Conservation (phyloP, 257 asterid genomes). For the Solanum chmielewskii region DNA sequence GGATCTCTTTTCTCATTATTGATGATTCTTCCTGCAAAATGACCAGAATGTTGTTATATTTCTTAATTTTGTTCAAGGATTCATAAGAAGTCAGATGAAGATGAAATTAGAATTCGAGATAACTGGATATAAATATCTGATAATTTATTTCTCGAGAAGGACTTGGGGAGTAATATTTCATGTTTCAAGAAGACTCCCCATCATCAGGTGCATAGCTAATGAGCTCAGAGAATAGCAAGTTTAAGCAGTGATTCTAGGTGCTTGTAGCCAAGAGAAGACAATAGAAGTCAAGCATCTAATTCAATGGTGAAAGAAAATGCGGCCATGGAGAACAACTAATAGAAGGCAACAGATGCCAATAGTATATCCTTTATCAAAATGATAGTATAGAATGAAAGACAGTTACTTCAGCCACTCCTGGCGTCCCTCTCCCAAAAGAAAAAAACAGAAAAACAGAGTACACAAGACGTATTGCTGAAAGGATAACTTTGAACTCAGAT, state of each 20-base stretch:
- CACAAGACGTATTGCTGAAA: background rate
- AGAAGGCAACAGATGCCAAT: background rate
- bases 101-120: background rate
- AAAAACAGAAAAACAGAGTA: background rate
- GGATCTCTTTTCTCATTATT: slow-evolving; percentile 79
- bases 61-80: background rate
- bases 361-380: background rate
- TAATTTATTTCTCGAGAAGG: background rate
- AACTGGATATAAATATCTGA: background rate
- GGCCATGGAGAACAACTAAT: background rate
- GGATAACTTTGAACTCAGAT: background rate
- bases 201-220: background rate
- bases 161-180: background rate
- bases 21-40: slow-evolving; percentile 72
- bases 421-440: background rate
- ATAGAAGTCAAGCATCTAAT: background rate
- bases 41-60: background rate
- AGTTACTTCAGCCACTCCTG: background rate
- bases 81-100: background rate
- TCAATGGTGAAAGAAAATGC: background rate
- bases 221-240: background rate
- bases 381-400: background rate
- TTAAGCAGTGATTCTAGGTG: background rate
- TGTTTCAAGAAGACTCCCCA: background rate
- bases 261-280: background rate